A percentile compares a stretch with the other conserved stretches of the same genome.
Conservation (phyloP, 2,329 filamentous ascomycete genomes). For the Neonectria magnoliae region DNA sequence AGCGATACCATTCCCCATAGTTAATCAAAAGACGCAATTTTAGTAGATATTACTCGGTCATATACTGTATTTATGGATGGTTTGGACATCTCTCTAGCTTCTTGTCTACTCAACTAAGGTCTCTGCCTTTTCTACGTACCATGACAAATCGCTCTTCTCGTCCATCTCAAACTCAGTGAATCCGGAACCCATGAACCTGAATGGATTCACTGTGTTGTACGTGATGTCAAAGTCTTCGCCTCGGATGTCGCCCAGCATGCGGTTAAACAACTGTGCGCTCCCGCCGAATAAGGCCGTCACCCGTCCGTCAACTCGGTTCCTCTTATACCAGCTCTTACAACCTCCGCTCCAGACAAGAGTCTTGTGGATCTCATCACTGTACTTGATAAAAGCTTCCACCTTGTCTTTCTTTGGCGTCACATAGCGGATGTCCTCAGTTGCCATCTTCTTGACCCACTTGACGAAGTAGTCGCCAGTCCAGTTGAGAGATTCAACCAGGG, state of each 20-base stretch:
- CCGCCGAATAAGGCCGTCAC: slow-evolving; percentile 37
- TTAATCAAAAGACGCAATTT: too few species aligned
- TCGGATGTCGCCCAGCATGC: slow-evolving; percentile 34
- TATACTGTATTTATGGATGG: too few species aligned
- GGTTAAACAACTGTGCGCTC: slow-evolving; percentile 36
- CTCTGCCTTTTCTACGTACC: slow-evolving; percentile 39
- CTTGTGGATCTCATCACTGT: slow-evolving; percentile 35
- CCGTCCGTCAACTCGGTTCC: slow-evolving; percentile 28
- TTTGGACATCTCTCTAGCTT: too few species aligned
- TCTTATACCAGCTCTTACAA: slow-evolving; percentile 36
- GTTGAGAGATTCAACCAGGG: slow-evolving; percentile 36
- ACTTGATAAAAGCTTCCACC: slow-evolving; percentile 36
- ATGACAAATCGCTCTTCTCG: slow-evolving; percentile 32
- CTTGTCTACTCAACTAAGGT: slow-evolving; percentile 10
- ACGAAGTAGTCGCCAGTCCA: slow-evolving; percentile 40
- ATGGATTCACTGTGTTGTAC: slow-evolving; percentile 33
- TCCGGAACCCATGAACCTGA: slow-evolving; percentile 37
- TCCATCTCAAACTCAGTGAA: slow-evolving; percentile 39
- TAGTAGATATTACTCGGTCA: too few species aligned
- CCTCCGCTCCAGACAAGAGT: slow-evolving; percentile 37
- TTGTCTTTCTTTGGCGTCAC: slow-evolving; percentile 35
- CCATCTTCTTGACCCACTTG: slow-evolving; percentile 39
- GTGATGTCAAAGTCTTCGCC: slow-evolving; percentile 35
- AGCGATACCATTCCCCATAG: too few species aligned
- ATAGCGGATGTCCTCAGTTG: slow-evolving; percentile 36